Evolutionary conservation across 2,329 filamentous ascomycete species (phyloP).

Genomic region (Aspergillus japonicus): DNA sequence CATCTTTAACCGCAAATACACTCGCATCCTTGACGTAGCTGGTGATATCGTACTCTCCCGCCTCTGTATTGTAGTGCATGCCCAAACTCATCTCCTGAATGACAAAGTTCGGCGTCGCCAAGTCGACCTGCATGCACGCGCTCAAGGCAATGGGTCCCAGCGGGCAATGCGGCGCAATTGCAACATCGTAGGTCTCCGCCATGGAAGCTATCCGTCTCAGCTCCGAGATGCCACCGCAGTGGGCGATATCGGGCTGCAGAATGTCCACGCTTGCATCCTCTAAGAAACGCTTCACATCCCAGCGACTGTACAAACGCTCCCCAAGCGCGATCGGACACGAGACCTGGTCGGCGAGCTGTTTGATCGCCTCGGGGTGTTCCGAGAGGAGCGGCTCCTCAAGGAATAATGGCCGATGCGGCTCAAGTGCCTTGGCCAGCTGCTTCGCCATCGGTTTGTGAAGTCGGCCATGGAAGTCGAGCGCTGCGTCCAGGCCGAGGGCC

Average conservation of each 20-base stretch:
- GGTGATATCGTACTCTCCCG: slow-evolving; percentile 62
- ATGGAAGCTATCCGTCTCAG: slow-evolving; percentile 67
- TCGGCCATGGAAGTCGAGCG: slow-evolving; percentile 75
- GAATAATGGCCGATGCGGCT: slow-evolving; percentile 69
- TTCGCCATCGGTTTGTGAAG: slow-evolving; percentile 80
- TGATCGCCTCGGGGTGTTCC: slow-evolving; percentile 67
- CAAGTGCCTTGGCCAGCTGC: slow-evolving; percentile 66
- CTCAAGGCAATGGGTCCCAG: slow-evolving; percentile 71
- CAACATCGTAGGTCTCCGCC: slow-evolving; percentile 71
- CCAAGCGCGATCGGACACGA: slow-evolving; percentile 68
- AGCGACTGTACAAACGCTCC: slow-evolving; percentile 68
- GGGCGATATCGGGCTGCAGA: slow-evolving; percentile 70
- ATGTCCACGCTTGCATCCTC: slow-evolving; percentile 68
- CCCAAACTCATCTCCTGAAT: slow-evolving; percentile 79
- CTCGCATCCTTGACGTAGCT: slow-evolving; percentile 65
- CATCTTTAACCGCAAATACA: slow-evolving; percentile 66
- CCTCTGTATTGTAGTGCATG: slow-evolving; percentile 71
- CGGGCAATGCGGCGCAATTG: slow-evolving; percentile 71
- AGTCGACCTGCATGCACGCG: slow-evolving; percentile 67
- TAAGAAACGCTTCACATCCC: slow-evolving; percentile 72
- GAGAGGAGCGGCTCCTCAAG: slow-evolving; percentile 72
- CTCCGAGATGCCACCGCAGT: slow-evolving; percentile 72
- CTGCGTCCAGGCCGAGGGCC: slow-evolving; percentile 67
- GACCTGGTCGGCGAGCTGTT: slow-evolving; percentile 57
- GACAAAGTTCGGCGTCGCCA: slow-evolving; percentile 62